Evolutionary conservation across 306 rosid species (phyloP).

Genomic region (Bauhinia variegata): DNA sequence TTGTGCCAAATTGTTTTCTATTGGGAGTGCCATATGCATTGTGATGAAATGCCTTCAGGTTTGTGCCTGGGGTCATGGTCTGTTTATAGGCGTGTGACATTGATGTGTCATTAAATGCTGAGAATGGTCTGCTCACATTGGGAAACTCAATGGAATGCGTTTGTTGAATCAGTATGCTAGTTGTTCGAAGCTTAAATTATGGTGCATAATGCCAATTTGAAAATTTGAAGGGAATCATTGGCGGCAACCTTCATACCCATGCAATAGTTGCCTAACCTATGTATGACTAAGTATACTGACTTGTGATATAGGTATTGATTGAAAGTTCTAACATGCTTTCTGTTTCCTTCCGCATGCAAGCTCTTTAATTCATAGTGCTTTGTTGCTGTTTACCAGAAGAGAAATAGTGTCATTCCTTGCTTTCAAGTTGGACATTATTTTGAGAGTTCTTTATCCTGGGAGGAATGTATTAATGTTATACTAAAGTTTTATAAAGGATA

Average conservation of each 20-base stretch:
- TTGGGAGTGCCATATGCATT: constrained; percentile 60
- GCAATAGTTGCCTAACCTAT: constrained; percentile 38
- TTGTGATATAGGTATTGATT: constrained; percentile 13
- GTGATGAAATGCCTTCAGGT: constrained; percentile 48
- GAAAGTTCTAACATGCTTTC: constrained; percentile 13
- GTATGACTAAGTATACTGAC: constrained; percentile 19
- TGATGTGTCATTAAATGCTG: constrained; percentile 44
- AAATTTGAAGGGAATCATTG: constrained; percentile 48
- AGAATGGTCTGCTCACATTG: constrained; percentile 28
- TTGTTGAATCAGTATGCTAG: constrained; percentile 39
- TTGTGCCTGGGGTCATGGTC: constrained; percentile 32
- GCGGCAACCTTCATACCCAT: constrained; percentile 50
- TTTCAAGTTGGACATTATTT: constrained; percentile 4
- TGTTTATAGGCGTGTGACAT: constrained; percentile 36
- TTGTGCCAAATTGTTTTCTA: constrained; percentile 28
- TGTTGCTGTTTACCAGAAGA: neutral
- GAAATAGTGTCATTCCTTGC: neutral
- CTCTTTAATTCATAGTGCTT: constrained; percentile 5
- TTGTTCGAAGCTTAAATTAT: constrained; percentile 39
- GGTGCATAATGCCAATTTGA: constrained; percentile 24
- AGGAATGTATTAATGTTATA: neutral
- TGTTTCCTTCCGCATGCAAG: constrained; percentile 31
- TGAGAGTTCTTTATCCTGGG: constrained; percentile 16
- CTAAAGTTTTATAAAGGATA: neutral
- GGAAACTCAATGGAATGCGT: constrained; percentile 38